These are phyloP conservation scores for Pichia cabralensis DNA, from an alignment of 805 yeast genomes.

Conservation along the genomic window DNA sequence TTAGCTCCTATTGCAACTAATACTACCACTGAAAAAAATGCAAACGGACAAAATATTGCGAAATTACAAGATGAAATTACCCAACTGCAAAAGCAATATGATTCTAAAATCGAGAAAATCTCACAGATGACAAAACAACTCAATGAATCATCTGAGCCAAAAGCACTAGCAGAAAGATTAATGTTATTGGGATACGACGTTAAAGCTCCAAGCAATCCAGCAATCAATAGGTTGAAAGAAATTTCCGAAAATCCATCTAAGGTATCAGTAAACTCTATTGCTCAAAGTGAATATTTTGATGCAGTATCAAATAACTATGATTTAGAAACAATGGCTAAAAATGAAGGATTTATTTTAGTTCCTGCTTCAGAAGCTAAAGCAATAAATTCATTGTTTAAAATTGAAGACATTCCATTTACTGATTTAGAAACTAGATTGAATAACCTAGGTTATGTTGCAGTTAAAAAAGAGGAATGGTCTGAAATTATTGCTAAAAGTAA, in stretches of 20 bases:
- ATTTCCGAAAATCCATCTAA: not conserved
- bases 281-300: slow-evolving; percentile 4
- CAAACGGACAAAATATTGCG: not conserved
- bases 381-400: too few relatives aligned
- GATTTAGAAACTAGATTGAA: slow-evolving; percentile 11
- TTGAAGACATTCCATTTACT: slow-evolving; percentile 5
- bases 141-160: slow-evolving; percentile 11
- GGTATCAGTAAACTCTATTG: slow-evolving; percentile 1
- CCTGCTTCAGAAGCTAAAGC: slow-evolving; percentile 17
- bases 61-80: slow-evolving; percentile 8
- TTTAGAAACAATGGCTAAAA: slow-evolving; percentile 4
- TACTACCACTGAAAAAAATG: not conserved
- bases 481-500: slow-evolving; percentile 6
- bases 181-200: slow-evolving; percentile 8
- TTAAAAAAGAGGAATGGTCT: slow-evolving; percentile 10
- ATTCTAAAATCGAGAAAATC: slow-evolving; percentile 4
- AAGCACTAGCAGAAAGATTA: slow-evolving; percentile 3
- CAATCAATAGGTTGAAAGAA: too few relatives aligned
- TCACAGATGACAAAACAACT: slow-evolving; percentile 14
- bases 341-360: slow-evolving; percentile 27
- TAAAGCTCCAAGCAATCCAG: not conserved
- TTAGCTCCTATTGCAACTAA: slow-evolving; percentile 5
- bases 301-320: slow-evolving; percentile 1
- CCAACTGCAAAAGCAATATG: slow-evolving; percentile 3
- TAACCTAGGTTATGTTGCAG: slow-evolving; percentile 13